Evolutionary conservation across 2,329 filamentous ascomycete species (phyloP), one percentile per base, ranked within the genome.

Genomic region (Fusarium keratoplasticum): DNA sequence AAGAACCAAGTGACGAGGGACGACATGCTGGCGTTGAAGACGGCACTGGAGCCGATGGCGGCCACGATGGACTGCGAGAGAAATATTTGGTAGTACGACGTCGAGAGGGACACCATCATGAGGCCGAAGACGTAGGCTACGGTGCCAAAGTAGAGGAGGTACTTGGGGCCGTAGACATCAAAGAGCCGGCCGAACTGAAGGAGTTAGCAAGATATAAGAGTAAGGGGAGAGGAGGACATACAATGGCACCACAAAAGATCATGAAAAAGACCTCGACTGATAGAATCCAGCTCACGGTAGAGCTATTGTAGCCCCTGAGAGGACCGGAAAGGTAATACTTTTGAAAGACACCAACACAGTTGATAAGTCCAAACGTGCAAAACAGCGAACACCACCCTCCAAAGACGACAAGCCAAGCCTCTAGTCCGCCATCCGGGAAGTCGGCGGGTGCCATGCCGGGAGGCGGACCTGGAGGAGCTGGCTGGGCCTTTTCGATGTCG

Each of bases 111-210:
- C 0, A 87, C 85, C 89, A 93, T 91, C 89, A 93, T 92, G 20
- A 93, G 81, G 27, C 89, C 88, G 54, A 93, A 88, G 70, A 93
- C 85, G 79, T 91, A 89, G 66, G 88, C 79, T 67, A 91, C 75
- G 6, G 86, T 87, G 33, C 90, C 90, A 61, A 82, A 75, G 20
- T 87, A 70, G 16, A 92, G 82, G 5, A 94, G 83, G 67, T 84
- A 88, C 42, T 86, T 86, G 1, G 92, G 90, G 2, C 92, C 92
- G 72, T 89, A 89, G 71, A 85, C 88, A 80, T 94, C 92, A 75
- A 89, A 93, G 13, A 92, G 55, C 44, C 88, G 89, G 1, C 93
- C 92, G 60, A 84, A 90, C 66, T 63, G 8, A 18, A 60, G 10
- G 29, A 36, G 54, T 72, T 13, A 72, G 59, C 18, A 52, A 27